These are phyloP conservation scores for Blastobotrys terrestris DNA, from an alignment of 805 yeast species.

Conservation along the genomic window DNA sequence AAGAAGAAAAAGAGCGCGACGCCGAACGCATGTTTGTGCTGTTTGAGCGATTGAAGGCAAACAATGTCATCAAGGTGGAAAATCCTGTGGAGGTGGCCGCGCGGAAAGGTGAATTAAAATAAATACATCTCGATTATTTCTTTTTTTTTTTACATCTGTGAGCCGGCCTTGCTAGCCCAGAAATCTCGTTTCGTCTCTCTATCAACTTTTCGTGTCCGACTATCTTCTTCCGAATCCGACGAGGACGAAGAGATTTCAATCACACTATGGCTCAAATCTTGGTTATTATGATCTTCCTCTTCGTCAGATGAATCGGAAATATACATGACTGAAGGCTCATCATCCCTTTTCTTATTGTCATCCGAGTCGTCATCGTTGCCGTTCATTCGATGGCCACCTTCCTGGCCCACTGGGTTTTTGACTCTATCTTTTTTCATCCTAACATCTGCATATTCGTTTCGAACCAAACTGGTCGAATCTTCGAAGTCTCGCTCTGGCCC, in stretches of 20 bases:
- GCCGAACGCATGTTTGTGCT: constrained; percentile 39
- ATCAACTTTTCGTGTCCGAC: not conserved
- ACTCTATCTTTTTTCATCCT: not conserved
- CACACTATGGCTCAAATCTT: not conserved
- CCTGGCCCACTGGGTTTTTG: not conserved
- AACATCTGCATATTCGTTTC: constrained; percentile 2
- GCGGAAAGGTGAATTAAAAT: constrained; percentile 10
- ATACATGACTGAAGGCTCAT: not conserved
- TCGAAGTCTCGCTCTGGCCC: constrained; percentile 60
- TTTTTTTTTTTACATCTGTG: not conserved
- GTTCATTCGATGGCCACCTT: not conserved
- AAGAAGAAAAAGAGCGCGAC: constrained; percentile 39
- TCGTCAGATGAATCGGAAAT: not conserved
- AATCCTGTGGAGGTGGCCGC: constrained; percentile 33
- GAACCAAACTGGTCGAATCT: constrained; percentile 8
- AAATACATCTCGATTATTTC: not conserved
- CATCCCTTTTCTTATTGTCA: too few species aligned
- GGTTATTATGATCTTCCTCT: not conserved
- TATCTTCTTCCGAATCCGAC: not conserved
- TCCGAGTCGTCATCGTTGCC: too few species aligned
- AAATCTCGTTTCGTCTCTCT: not conserved
- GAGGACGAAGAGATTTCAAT: not conserved
- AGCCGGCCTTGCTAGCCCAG: not conserved
- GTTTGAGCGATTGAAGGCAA: constrained; percentile 37
- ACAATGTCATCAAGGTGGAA: constrained; percentile 34